These are phyloP conservation scores for Phoenix roebelenii DNA, from an alignment of 176 grass and related monocot genomes.

Conservation along the genomic window DNA sequence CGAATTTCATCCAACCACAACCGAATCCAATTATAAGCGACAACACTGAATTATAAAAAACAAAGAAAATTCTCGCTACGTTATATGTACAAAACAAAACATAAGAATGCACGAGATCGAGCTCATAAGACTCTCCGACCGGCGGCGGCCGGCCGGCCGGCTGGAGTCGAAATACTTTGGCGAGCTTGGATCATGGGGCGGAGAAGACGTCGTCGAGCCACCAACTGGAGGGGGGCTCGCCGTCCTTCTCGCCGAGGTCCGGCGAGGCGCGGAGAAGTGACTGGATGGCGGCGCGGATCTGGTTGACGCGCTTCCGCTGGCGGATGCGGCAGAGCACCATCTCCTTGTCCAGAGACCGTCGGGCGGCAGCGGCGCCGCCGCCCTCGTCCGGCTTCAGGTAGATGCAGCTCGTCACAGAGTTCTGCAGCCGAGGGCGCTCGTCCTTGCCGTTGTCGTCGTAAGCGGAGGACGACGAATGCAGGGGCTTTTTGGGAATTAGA, in stretches of 20 bases:
- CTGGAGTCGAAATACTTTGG: too few species aligned
- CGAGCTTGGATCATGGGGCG: conserved; percentile 28
- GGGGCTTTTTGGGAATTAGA: conserved; percentile 29
- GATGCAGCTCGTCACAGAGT: conserved; percentile 34
- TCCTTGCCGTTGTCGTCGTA: background rate
- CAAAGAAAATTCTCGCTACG: too few species aligned
- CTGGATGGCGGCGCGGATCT: conserved; percentile 21
- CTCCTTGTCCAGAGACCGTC: conserved; percentile 41
- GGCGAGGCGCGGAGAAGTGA: conserved; percentile 30
- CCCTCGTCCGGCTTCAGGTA: conserved; percentile 27
- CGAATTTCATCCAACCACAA: too few species aligned
- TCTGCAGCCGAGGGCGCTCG: background rate
- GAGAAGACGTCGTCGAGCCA: conserved; percentile 69
- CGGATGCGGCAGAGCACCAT: conserved; percentile 67
- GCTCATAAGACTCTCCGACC: too few species aligned
- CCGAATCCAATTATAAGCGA: too few species aligned
- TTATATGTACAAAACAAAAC: too few species aligned
- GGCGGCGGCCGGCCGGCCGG: too few species aligned
- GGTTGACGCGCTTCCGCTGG: conserved; percentile 53
- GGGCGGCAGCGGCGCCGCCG: background rate
- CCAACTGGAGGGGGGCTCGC: conserved; percentile 10
- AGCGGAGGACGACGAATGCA: background rate
- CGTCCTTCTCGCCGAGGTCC: conserved; percentile 4
- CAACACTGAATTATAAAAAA: too few species aligned
- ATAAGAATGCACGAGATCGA: too few species aligned